Percentiles rank a stretch among this genome's conserved stretches.
These are phyloP conservation scores for Claviceps digitariae DNA, from an alignment of 2,329 filamentous ascomycete genomes.

Conservation along the genomic window DNA sequence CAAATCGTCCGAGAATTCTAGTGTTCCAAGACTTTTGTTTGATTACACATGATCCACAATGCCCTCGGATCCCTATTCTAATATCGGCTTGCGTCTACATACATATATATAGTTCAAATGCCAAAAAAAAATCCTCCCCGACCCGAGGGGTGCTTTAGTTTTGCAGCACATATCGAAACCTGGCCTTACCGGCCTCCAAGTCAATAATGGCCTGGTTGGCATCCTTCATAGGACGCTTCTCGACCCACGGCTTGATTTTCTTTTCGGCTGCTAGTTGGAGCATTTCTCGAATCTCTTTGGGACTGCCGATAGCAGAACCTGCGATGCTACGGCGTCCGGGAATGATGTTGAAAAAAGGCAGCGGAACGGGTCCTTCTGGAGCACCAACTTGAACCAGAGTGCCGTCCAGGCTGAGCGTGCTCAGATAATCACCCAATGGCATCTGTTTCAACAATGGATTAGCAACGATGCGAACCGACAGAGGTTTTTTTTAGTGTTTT, in stretches of 20 bases:
- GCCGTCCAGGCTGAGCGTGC: constrained; percentile 43
- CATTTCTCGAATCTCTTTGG: constrained; percentile 47
- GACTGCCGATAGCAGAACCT: constrained; percentile 32
- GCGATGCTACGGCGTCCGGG: constrained; percentile 36
- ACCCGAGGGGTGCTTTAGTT: constrained; percentile 16
- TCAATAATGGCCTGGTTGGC: constrained; percentile 43
- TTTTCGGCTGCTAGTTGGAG: constrained; percentile 41
- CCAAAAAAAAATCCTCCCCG: no score
- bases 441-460: constrained; percentile 23
- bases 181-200: constrained; percentile 38
- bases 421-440: constrained; percentile 48
- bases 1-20: not conserved
- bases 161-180: constrained; percentile 33
- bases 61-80: not conserved
- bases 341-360: constrained; percentile 34
- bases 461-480: not conserved
- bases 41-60: not conserved
- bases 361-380: constrained; percentile 10
- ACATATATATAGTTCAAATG: no score
- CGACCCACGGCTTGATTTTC: constrained; percentile 41
- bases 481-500: no score
- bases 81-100: not conserved
- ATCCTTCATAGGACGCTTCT: constrained; percentile 39
- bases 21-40: not conserved
- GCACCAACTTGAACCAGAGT: constrained; percentile 50